Base-by-base conservation (phyloP, 225 moss, liverwort and hornwort genomes). In the Pseudoscleropodium purum region DNA sequence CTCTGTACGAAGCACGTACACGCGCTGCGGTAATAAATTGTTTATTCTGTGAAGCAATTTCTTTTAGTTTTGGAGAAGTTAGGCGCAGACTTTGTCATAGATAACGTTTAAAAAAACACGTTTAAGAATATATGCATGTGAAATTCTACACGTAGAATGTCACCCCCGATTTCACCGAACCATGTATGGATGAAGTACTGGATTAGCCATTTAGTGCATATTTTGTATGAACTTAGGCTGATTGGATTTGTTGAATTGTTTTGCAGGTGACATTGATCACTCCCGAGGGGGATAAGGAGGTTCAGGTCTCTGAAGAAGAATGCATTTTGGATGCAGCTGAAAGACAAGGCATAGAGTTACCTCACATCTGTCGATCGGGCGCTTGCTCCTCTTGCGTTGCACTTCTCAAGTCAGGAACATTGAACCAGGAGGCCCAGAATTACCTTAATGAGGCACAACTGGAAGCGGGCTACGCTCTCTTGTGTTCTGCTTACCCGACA, bases 301-400 rank as follows among this genome's bases (percentile, higher is more conserved):
- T 94, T 78, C 81, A 70, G 14, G 90, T 94, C 75, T 43, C 85
- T 15, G 69, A 68, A 66, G 89, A 90, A 43, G 92, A 94, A 81
- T 86, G 64, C 90, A 91, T 94, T 75, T 87, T 94, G 89, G 94
- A 93, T 78, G 94, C 94, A 75, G 94, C 91, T 84, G 94, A 94
- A 81, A 83, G 41, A 21, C 79, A 90, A 72, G 90, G 91, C 70
- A 49, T 91, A 26, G 23, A 54, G 34, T 83, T 93, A 57, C 91
- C 93, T 27, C 49, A 91, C 87, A 34, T 31, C 72, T 94, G 94
- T 75, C 87, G 87, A 56, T 84, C 91, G 75, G 94, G 94, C 47
- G 83, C 90, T 74, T 94, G 93, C 88, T 94, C 94, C 30, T 89
- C 93, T 73, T 94, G 94, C 66, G 93, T 91, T 47, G 94, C 75